Conservation (phyloP, 139 green algal species). For the Nannochloris sp. region DNA sequence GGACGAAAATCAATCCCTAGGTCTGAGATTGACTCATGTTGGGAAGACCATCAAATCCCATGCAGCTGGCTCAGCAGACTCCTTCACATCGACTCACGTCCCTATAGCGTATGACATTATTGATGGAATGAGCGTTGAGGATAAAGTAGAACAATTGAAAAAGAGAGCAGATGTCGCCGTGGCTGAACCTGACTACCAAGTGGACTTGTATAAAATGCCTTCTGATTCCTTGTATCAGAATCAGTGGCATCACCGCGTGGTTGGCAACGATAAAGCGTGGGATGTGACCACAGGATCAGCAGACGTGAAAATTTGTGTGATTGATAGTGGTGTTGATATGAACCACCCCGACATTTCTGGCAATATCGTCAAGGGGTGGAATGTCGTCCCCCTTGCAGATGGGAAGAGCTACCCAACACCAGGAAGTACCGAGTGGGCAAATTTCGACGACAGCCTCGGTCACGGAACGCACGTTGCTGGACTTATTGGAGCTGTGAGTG, state of each 20-base stretch:
- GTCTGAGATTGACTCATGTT: background rate
- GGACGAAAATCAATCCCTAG: background rate
- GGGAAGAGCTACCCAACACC: background rate
- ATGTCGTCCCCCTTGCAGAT: constrained; percentile 18
- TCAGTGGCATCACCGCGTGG: constrained; percentile 29
- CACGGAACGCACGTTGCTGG: constrained; percentile 21
- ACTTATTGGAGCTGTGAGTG: constrained; percentile 8
- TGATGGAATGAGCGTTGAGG: constrained; percentile 12
- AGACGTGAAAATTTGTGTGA: constrained; percentile 50
- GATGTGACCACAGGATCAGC: constrained; percentile 8
- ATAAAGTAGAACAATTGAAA: constrained; percentile 25
- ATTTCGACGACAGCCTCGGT: constrained; percentile 3
- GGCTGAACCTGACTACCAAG: constrained; percentile 28
- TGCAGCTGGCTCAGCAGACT: background rate
- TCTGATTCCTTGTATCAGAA: constrained; percentile 11
- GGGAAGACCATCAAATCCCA: background rate
- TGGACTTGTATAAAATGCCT: constrained; percentile 10
- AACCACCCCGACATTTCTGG: constrained; percentile 47
- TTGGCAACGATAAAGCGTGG: constrained; percentile 17
- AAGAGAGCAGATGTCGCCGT: constrained; percentile 10
- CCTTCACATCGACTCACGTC: background rate
- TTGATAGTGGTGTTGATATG: constrained; percentile 54
- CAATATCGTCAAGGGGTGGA: constrained; percentile 39
- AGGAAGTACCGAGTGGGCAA: background rate
- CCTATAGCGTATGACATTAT: constrained; percentile 11